Evolutionary conservation across 176 grass and related monocot species (phyloP).

Genomic region (Tillandsia leiboldiana): DNA sequence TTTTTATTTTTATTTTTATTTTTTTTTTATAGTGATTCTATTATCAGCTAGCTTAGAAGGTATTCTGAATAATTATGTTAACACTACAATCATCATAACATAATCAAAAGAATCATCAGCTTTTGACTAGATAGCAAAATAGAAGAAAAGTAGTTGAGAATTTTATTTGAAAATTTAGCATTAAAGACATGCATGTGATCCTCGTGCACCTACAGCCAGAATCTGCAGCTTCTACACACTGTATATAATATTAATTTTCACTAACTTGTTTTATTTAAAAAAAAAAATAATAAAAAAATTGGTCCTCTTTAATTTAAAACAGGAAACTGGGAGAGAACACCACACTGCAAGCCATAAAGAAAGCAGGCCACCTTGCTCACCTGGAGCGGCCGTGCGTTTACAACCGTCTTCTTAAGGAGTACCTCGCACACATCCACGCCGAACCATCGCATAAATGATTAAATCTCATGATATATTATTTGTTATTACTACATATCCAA

Average conservation of each 20-base stretch:
- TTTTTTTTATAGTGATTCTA: too few relatives aligned
- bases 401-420: conserved; percentile 52
- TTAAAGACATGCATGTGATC: neutral
- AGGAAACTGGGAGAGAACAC: conserved; percentile 74
- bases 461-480: neutral
- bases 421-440: conserved; percentile 38
- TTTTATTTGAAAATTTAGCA: too few relatives aligned
- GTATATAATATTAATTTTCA: neutral
- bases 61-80: too few relatives aligned
- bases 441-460: conserved; percentile 24
- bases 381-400: conserved; percentile 75
- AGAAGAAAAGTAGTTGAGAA: too few relatives aligned
- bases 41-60: too few relatives aligned
- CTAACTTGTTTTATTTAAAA: neutral
- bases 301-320: neutral
- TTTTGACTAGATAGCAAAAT: too few relatives aligned
- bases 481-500: neutral
- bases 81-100: too few relatives aligned
- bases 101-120: too few relatives aligned
- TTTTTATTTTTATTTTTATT: too few relatives aligned
- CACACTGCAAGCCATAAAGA: conserved; percentile 51
- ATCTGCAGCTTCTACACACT: neutral
- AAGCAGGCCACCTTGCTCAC: conserved; percentile 70
- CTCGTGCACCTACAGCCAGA: neutral
- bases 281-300: too few relatives aligned